Evolutionary conservation across 352 stramenopile genomes (phyloP), one percentile per base, ranked within the genome.

Genomic region (Globisporangium ultimum): DNA sequence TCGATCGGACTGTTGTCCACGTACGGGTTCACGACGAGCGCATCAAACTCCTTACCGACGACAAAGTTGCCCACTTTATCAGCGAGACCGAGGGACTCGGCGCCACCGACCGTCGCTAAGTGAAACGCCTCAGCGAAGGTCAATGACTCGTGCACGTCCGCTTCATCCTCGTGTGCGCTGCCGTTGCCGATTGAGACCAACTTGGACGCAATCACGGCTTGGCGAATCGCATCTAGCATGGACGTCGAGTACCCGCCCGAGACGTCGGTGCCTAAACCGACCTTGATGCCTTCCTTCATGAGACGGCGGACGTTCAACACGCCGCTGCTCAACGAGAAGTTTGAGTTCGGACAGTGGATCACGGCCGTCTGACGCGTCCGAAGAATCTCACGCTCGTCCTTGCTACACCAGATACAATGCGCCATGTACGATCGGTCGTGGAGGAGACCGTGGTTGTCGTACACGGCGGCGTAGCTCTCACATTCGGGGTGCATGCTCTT

Each of bases 341-440:
- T 98, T 20, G 87, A 97, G 50, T 97, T 95, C 18, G 95, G 90
- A 66, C 95, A 98, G 67, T 98, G 92, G 17, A 97, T 96, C n/a
- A 98, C 87, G 0, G 75, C 88, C 15, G 84, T 80, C 46, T 87
- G 63, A 15, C 67, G 78, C 14, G 72, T 61, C 36, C 56, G 66
- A 32, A 98, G 65, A 5, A 97, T 53, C 5, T 75, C 68, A 7
- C 85, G 74, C 68, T 98, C 94, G 22, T 68, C 59, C 17, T 71
- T 64, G 17, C 63, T 80, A 58, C 91, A 95, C 74, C 91, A 95
- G 51, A 98, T 83, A 68, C 91, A 97, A 69, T 98, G 95, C n/a
- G 94, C 95, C 89, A 98, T 97, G 65, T 98, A 96, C 21, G 87
- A 83, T 15, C 80, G 77, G 13, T 97, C 78, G 55, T 91, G 87